Evolutionary conservation across 768 basidiomycete genomes (phyloP).

Genomic region (Naganishia randhawae): DNA sequence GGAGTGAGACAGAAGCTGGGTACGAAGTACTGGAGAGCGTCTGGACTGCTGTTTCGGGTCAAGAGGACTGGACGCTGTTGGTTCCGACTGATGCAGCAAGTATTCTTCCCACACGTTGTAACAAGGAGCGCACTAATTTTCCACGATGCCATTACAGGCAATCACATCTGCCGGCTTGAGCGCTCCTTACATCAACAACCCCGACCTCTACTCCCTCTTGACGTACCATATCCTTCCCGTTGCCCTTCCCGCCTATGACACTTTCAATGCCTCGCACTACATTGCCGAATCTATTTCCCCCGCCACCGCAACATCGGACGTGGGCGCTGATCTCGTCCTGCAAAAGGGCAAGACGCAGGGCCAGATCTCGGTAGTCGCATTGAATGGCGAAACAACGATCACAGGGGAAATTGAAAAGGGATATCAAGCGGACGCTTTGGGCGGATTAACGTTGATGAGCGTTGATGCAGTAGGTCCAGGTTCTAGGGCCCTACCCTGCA

Average conservation of each 20-base stretch:
- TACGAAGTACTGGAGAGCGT: slow-evolving; percentile 28
- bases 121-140: background rate
- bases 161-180: slow-evolving; percentile 19
- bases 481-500: background rate
- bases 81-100: slow-evolving; percentile 25
- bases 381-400: slow-evolving; percentile 16
- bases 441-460: slow-evolving; percentile 25
- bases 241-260: slow-evolving; percentile 3
- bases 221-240: slow-evolving; percentile 28
- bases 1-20: slow-evolving; percentile 25
- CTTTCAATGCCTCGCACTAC: slow-evolving; percentile 18
- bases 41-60: slow-evolving; percentile 1
- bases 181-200: slow-evolving; percentile 4
- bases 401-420: slow-evolving; percentile 3
- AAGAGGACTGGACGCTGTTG: slow-evolving; percentile 23
- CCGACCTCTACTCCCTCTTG: slow-evolving; percentile 27
- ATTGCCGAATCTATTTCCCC: slow-evolving; percentile 24
- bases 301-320: background rate
- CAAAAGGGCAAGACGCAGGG: slow-evolving; percentile 4
- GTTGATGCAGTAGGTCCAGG: slow-evolving; percentile 24
- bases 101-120: background rate
- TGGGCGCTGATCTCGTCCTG: slow-evolving; percentile 14
- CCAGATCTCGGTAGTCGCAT: slow-evolving; percentile 16
- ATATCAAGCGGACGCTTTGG: slow-evolving; percentile 5
- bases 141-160: slow-evolving; percentile 1